A percentile compares a stretch with the other conserved stretches of the same genome.
phyloP scores from a whole-genome alignment of 805 yeast species.

The Hanseniaspora lindneri region DNA sequence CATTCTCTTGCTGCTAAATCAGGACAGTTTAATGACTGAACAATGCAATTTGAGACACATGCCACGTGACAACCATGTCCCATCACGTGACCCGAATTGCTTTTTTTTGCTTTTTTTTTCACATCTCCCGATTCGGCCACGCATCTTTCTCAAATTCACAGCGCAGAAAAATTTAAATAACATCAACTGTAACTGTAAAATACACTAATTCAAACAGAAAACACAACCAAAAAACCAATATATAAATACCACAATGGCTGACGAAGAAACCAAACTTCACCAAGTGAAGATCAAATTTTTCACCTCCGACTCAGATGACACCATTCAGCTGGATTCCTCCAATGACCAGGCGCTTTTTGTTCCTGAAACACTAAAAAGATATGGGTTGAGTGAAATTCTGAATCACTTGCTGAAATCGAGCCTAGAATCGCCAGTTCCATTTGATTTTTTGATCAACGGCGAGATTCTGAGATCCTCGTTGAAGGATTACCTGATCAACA shows the following conservation, averaged over 20 bases:
- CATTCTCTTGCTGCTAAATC: no score
- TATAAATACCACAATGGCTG: no score
- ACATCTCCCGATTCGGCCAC: no score
- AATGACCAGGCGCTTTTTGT: constrained; percentile 75
- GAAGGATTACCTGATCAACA: constrained; percentile 60
- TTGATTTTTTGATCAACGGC: constrained; percentile 85
- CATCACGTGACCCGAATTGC: no score
- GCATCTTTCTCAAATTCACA: no score
- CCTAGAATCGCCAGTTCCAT: constrained; percentile 50
- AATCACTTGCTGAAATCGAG: constrained; percentile 62
- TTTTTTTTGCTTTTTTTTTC: no score
- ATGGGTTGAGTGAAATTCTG: constrained; percentile 88
- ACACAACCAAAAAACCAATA: no score
- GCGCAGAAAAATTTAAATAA: neutral
- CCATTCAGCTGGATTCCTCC: constrained; percentile 47
- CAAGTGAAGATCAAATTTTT: constrained; percentile 73
- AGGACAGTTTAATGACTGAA: no score
- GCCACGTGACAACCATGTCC: no score
- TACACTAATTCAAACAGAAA: neutral
- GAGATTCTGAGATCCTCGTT: constrained; percentile 65
- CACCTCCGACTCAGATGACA: constrained; percentile 72
- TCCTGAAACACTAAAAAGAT: constrained; percentile 75
- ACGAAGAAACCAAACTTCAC: constrained; percentile 20
- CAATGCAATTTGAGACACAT: no score
- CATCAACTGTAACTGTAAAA: neutral